Conservation (phyloP, 2,329 filamentous ascomycete genomes). For the Amesomyces nigricolor region DNA sequence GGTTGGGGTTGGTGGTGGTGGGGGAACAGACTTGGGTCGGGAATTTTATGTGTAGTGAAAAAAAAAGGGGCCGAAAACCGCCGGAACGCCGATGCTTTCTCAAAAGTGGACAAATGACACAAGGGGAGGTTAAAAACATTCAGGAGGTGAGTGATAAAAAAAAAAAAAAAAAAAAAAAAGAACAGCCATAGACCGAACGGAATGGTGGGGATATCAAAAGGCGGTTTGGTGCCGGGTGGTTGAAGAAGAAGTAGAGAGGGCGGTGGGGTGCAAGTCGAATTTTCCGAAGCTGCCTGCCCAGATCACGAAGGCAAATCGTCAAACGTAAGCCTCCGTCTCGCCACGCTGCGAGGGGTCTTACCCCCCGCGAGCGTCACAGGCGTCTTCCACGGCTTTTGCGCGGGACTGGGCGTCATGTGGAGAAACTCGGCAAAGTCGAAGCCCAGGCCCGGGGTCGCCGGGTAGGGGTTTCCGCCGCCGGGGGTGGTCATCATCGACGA, state of each 20-base stretch:
- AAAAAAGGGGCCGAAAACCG: not conserved
- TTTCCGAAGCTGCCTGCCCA: not conserved
- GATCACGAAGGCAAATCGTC: constrained; percentile 46
- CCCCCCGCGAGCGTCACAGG: constrained; percentile 51
- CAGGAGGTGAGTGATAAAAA: constrained; percentile 2
- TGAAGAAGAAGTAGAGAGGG: not conserved
- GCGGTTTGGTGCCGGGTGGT: not conserved
- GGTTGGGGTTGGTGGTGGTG: not conserved
- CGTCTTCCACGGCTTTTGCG: constrained; percentile 83
- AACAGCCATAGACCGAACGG: not conserved
- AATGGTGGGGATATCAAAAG: constrained; percentile 5
- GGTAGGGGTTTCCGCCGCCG: constrained; percentile 58
- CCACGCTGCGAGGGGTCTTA: constrained; percentile 57
- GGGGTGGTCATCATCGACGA: constrained; percentile 90
- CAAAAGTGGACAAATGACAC: not conserved
- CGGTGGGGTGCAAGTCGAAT: not conserved
- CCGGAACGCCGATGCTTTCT: constrained; percentile 13
- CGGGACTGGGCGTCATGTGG: constrained; percentile 93
- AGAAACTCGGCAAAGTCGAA: constrained; percentile 98
- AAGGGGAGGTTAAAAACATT: not conserved
- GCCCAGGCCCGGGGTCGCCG: constrained; percentile 71
- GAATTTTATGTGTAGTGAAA: not conserved
- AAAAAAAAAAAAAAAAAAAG: constrained; percentile 5
- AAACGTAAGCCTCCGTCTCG: constrained; percentile 75
- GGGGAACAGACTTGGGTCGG: not conserved